Evolutionary conservation across 305 asterid species (phyloP), one percentile per base, ranked within the genome.

Genomic region (Fraxinus paxiana): DNA sequence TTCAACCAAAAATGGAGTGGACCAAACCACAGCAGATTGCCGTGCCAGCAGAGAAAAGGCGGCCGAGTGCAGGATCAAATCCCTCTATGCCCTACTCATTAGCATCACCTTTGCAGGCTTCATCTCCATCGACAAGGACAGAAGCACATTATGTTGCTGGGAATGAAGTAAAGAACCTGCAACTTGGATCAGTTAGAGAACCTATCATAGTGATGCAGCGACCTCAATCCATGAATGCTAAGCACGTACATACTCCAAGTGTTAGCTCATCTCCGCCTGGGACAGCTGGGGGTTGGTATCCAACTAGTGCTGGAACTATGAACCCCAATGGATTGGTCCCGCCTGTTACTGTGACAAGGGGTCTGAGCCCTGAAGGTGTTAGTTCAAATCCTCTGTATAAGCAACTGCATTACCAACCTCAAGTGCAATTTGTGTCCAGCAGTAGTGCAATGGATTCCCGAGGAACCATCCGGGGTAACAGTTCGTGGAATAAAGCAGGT

Each of bases 201-300:
- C 97, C 98, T 0, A 88, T 92, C 24, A 85, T 77, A 6, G 89
- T 91, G 72, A 91, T 88, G 98, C 98, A 95, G 82, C 89, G 91
- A 37, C 91, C 93, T 8, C 89, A 84, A 77, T 85, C 91, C 24
- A 33, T 77, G 12, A 90, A 86, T 30, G 71, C 80, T 5, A 89
- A 88, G 82, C 93, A 86, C 76, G 77, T 77, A 70, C 89, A 90
- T 26, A 80, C 83, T 75, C 34, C 96, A 61, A 87, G 75, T 82
- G 69, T 87, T 18, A 84, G 87, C 86, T 90, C 94, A 18, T 88
- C 97, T 69, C 90, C 92, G 5, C 87, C 92, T 37, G 91, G 90
- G 79, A 43, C 86, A 38, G 87, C 88, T 7, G 77, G 77, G 83
- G 86, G 89, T 9, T 87, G 96, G 92, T 84, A 88, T 73, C 87